A percentile compares a stretch with the other conserved stretches of the same genome.
Conservation (phyloP, 768 basidiomycete species). For the Boletus tomentosulus region DNA sequence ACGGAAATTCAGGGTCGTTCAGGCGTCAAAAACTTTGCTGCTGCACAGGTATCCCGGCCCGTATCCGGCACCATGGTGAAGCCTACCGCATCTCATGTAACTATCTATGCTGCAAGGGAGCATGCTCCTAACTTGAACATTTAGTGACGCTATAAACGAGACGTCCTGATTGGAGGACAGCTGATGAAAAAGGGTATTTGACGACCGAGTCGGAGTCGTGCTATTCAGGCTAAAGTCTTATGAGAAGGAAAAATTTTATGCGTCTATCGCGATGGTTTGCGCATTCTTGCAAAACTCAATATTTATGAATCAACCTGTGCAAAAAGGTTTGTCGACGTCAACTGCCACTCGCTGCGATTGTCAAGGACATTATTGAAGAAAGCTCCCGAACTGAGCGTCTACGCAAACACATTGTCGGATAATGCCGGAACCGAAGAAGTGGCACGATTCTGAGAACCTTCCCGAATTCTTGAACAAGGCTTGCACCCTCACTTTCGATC, state of each 20-base stretch:
- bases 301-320: not conserved
- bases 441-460: not conserved
- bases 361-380: not conserved
- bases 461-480: not conserved
- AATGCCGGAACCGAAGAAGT: not conserved
- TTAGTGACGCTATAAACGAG: not conserved
- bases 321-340: not conserved
- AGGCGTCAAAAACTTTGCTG: not conserved
- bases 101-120: not conserved
- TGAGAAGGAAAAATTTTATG: not conserved
- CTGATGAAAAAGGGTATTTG: not conserved
- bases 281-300: not conserved
- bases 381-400: not conserved
- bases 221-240: slow-evolving; percentile 1
- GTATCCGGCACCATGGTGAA: not conserved
- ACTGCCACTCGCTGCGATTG: not conserved
- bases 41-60: not conserved
- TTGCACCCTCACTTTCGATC: not conserved
- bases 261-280: not conserved
- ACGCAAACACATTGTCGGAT: not conserved
- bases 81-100: not conserved
- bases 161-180: not conserved
- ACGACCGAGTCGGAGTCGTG: not conserved
- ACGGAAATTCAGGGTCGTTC: slow-evolving; percentile 3
- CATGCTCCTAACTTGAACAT: not conserved